Conservation (phyloP, 306 rosid species). For the Cicer pinnatifidum region DNA sequence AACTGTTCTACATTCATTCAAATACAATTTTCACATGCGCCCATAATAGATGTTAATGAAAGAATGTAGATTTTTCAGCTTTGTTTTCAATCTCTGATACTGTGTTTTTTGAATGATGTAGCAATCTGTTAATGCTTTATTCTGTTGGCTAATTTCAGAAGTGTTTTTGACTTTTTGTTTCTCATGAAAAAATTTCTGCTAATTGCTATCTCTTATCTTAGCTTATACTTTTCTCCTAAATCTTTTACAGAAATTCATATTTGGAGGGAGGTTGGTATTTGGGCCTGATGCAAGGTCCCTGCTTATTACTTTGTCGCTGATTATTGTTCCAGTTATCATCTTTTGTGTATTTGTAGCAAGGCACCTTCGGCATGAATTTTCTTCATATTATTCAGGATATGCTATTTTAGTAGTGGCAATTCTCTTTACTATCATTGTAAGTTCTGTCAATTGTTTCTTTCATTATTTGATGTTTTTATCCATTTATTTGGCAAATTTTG, state of each 20-base stretch:
- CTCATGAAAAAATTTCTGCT: slow-evolving; percentile 7
- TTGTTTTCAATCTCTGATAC: slow-evolving; percentile 9
- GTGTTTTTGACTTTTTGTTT: slow-evolving; percentile 20
- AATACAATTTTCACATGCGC: neutral
- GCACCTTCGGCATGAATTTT: slow-evolving; percentile 82
- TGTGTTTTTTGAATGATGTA: slow-evolving; percentile 1
- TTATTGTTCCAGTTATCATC: slow-evolving; percentile 69
- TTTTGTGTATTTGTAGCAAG: slow-evolving; percentile 83
- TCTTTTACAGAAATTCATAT: slow-evolving; percentile 79
- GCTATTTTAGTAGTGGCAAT: slow-evolving; percentile 70
- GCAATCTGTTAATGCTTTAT: slow-evolving; percentile 38
- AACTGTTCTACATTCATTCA: neutral
- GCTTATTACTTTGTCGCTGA: slow-evolving; percentile 72
- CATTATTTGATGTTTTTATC: neutral
- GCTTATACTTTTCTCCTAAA: slow-evolving; percentile 31
- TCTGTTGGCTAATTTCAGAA: slow-evolving; percentile 19
- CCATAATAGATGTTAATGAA: neutral
- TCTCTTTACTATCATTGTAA: slow-evolving; percentile 73
- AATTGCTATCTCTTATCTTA: slow-evolving; percentile 8
- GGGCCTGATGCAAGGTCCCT: slow-evolving; percentile 93
- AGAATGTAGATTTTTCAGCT: neutral
- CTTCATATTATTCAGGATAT: slow-evolving; percentile 72
- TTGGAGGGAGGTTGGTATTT: slow-evolving; percentile 84
- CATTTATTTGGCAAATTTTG: neutral
- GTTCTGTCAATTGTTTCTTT: slow-evolving; percentile 46